phyloP scores from a whole-genome alignment of 75 land plant genomes.

The Pinus taeda region DNA sequence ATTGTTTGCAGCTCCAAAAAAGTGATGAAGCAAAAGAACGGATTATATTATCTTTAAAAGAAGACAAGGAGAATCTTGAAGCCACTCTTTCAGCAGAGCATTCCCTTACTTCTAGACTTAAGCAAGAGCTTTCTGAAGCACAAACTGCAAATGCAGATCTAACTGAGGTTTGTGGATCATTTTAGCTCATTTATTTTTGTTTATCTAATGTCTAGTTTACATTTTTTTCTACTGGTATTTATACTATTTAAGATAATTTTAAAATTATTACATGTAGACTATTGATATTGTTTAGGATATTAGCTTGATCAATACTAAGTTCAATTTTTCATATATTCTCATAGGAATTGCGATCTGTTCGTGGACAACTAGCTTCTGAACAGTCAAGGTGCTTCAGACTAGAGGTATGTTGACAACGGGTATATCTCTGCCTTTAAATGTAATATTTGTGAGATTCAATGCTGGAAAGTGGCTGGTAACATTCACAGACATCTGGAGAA shows the following conservation, averaged over 20 bases:
- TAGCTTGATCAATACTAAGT: not conserved
- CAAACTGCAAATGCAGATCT: constrained; percentile 59
- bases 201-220: not conserved
- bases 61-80: constrained; percentile 70
- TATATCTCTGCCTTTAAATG: not conserved
- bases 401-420: constrained; percentile 51
- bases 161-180: constrained; percentile 48
- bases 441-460: not conserved
- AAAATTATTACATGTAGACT: not conserved
- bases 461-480: not conserved
- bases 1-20: constrained; percentile 27
- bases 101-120: constrained; percentile 50
- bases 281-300: not conserved
- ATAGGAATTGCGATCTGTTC: constrained; percentile 92
- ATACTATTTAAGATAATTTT: not conserved
- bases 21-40: constrained; percentile 27
- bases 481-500: not conserved
- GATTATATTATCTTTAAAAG: constrained; percentile 33
- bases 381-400: constrained; percentile 95
- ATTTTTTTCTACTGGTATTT: constrained; percentile 9
- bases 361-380: constrained; percentile 91
- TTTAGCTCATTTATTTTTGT: not conserved
- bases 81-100: constrained; percentile 59
- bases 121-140: constrained; percentile 73
- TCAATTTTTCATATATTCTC: not conserved